Percentiles rank a stretch among this genome's conserved stretches.
These are phyloP conservation scores for Sugiyamaella lignohabitans DNA, from an alignment of 805 yeast species.

Conservation along the genomic window DNA sequence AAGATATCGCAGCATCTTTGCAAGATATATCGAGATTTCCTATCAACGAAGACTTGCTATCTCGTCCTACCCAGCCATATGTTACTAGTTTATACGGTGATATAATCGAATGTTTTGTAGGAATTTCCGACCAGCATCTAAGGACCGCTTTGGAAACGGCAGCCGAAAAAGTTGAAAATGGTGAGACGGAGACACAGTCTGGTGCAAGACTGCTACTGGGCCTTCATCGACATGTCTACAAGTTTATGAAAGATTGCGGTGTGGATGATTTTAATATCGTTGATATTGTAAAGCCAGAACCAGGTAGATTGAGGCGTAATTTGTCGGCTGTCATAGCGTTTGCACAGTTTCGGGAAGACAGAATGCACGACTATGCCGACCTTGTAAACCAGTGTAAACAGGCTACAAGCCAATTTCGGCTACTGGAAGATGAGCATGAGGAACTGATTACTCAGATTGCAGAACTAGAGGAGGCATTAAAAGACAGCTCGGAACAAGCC, in stretches of 20 bases:
- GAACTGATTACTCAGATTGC: constrained; percentile 33
- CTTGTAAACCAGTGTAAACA: constrained; percentile 50
- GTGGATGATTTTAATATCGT: constrained; percentile 66
- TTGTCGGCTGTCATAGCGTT: constrained; percentile 80
- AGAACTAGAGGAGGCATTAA: constrained; percentile 32
- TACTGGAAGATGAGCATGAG: constrained; percentile 38
- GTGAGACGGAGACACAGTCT: constrained; percentile 37
- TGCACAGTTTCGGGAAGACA: constrained; percentile 77
- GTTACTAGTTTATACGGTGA: constrained; percentile 52
- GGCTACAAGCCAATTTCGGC: constrained; percentile 36
- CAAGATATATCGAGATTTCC: constrained; percentile 33
- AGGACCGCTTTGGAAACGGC: constrained; percentile 29
- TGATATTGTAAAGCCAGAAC: constrained; percentile 77
- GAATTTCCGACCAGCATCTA: constrained; percentile 37
- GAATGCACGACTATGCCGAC: constrained; percentile 61
- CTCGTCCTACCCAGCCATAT: constrained; percentile 52
- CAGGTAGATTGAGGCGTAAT: constrained; percentile 53
- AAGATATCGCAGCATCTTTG: constrained; percentile 53
- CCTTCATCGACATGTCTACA: constrained; percentile 52
- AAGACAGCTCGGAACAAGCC: constrained; percentile 22
- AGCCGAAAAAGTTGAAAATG: constrained; percentile 30
- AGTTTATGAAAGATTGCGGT: constrained; percentile 66
- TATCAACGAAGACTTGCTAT: constrained; percentile 51
- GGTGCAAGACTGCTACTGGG: constrained; percentile 37
- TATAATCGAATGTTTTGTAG: constrained; percentile 54